phyloP scores from a whole-genome alignment of 768 basidiomycete genomes.

The Collybiopsis confluens region DNA sequence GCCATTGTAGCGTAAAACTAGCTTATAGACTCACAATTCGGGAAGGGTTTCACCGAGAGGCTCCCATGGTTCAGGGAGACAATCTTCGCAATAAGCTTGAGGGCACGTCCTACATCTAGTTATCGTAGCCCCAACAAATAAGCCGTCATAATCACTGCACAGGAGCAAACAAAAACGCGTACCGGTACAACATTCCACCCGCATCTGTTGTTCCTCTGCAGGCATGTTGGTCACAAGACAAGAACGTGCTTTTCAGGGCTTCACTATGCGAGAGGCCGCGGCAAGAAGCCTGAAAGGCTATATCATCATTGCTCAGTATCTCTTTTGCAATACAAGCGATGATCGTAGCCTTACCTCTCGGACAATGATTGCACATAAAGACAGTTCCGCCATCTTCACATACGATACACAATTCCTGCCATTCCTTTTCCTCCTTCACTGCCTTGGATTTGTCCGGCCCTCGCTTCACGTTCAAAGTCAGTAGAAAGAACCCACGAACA shows the following conservation, averaged over 20 bases:
- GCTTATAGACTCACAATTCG: constrained; percentile 42
- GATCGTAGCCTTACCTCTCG: constrained; percentile 41
- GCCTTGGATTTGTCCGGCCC: constrained; percentile 24
- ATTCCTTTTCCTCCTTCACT: constrained; percentile 35
- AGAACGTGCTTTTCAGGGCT: constrained; percentile 16
- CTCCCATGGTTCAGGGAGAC: constrained; percentile 48
- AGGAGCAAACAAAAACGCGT: not conserved
- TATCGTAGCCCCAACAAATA: not conserved
- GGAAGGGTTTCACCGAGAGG: constrained; percentile 52
- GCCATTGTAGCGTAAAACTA: not conserved
- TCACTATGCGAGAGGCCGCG: constrained; percentile 32
- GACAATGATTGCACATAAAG: constrained; percentile 43
- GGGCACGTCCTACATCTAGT: constrained; percentile 56
- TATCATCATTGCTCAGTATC: too few species aligned
- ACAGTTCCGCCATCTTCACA: constrained; percentile 60
- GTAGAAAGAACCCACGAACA: too few species aligned
- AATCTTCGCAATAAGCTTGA: constrained; percentile 59
- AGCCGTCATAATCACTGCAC: not conserved
- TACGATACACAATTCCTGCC: constrained; percentile 55
- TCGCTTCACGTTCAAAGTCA: too few species aligned
- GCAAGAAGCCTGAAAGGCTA: constrained; percentile 54
- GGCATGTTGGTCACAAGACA: constrained; percentile 46
- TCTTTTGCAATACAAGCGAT: too few species aligned
- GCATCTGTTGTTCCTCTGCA: constrained; percentile 45
- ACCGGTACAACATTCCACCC: constrained; percentile 61